A percentile compares a stretch with the other conserved stretches of the same genome.
Evolutionary conservation across 192 early-diverging fungal genomes (phyloP).

Genomic region (Entomortierella parvispora): DNA sequence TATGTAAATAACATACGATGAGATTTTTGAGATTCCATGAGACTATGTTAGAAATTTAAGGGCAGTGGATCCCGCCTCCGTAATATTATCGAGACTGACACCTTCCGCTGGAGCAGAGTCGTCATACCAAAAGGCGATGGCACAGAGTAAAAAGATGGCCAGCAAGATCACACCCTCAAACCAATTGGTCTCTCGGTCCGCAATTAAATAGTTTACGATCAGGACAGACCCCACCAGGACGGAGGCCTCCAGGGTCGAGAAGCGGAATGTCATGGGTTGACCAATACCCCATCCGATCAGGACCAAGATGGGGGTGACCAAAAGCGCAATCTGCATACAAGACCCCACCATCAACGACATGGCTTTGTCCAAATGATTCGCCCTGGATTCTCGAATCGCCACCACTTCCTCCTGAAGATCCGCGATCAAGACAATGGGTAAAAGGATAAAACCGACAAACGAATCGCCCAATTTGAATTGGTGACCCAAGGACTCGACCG

Average conservation of each 20-base stretch:
- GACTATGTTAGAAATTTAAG: too few species aligned
- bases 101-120: too few species aligned
- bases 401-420: slow-evolving; percentile 48
- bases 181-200: slow-evolving; percentile 92
- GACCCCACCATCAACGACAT: slow-evolving; percentile 20
- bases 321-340: slow-evolving; percentile 82
- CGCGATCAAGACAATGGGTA: slow-evolving; percentile 82
- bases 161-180: slow-evolving; percentile 90
- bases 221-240: slow-evolving; percentile 83
- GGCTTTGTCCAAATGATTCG: slow-evolving; percentile 9
- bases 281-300: slow-evolving; percentile 87
- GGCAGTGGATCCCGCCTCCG: too few species aligned
- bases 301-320: slow-evolving; percentile 75
- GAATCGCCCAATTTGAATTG: slow-evolving; percentile 77
- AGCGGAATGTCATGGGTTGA: slow-evolving; percentile 84
- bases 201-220: slow-evolving; percentile 80
- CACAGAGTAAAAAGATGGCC: slow-evolving; percentile 77
- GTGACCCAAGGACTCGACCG: slow-evolving; percentile 78
- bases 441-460: slow-evolving; percentile 93
- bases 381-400: slow-evolving; percentile 64
- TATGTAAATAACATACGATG: too few species aligned
- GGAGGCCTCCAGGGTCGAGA: slow-evolving; percentile 81
- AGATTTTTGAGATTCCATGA: too few species aligned
- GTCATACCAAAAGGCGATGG: slow-evolving; percentile 70
- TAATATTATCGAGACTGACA: too few species aligned